Evolutionary conservation across 306 rosid species (phyloP).

Genomic region (Astragalus membranaceus): DNA sequence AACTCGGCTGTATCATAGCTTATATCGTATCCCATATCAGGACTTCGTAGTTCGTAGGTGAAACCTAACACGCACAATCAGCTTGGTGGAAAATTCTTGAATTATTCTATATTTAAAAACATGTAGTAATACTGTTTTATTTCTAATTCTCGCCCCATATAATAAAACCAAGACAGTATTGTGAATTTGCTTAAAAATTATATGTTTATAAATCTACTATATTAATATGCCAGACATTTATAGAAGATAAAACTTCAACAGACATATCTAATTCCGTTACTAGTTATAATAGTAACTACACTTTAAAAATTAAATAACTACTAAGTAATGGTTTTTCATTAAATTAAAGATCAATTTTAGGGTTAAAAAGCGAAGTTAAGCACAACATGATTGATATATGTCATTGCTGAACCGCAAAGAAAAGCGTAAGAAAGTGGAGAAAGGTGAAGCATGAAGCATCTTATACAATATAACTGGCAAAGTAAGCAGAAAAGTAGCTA

Average conservation of each 20-base stretch:
- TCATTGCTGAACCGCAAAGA: background rate
- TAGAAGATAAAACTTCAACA: too few relatives aligned
- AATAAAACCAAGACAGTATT: background rate
- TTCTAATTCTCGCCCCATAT: background rate
- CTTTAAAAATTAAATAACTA: too few relatives aligned
- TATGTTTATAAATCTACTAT: too few relatives aligned
- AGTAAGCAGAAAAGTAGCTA: slow-evolving; percentile 11
- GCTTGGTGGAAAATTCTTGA: too few relatives aligned
- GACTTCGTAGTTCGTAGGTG: too few relatives aligned
- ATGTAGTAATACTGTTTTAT: background rate
- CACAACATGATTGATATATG: background rate
- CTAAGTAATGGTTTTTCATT: too few relatives aligned
- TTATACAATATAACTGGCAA: slow-evolving; percentile 1
- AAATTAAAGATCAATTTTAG: background rate
- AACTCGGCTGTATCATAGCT: too few relatives aligned
- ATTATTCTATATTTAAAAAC: background rate
- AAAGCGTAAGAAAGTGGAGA: background rate
- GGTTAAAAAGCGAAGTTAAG: background rate
- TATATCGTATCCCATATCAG: too few relatives aligned
- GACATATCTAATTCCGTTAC: too few relatives aligned
- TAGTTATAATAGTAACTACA: too few relatives aligned
- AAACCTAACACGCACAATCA: too few relatives aligned
- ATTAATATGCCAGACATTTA: too few relatives aligned
- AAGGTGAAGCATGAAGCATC: background rate
- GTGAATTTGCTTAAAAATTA: background rate